phyloP scores from a whole-genome alignment of 179 eudicot species.

The Patellifolia procumbens region DNA sequence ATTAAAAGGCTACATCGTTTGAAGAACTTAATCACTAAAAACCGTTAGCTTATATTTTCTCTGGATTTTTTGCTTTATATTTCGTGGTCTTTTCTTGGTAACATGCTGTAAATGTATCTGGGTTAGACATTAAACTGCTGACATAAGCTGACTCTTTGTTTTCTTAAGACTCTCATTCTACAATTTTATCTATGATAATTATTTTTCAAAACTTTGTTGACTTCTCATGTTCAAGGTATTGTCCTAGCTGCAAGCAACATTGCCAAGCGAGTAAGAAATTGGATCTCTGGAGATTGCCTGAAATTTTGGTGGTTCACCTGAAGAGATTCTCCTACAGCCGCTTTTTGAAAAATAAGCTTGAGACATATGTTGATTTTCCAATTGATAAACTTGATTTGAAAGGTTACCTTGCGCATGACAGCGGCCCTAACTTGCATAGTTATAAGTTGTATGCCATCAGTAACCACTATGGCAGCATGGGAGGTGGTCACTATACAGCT shows the following conservation, averaged over 20 bases:
- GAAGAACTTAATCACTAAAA: too few relatives aligned
- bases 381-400: constrained; percentile 55
- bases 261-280: constrained; percentile 68
- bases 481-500: constrained; percentile 76
- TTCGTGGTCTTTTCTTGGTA: neutral
- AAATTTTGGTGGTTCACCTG: constrained; percentile 63
- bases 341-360: constrained; percentile 56
- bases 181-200: neutral
- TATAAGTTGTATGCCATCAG: constrained; percentile 61
- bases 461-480: constrained; percentile 70
- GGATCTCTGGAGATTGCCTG: constrained; percentile 80
- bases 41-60: too few relatives aligned
- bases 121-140: neutral
- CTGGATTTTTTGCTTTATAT: too few relatives aligned
- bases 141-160: neutral
- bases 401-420: constrained; percentile 40
- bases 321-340: constrained; percentile 69
- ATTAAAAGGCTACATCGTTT: too few relatives aligned
- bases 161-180: neutral
- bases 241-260: constrained; percentile 61
- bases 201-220: neutral
- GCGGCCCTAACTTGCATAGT: constrained; percentile 32
- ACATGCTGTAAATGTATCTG: too few relatives aligned
- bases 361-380: constrained; percentile 71
- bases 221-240: constrained; percentile 43